Evolutionary conservation across 192 early-diverging fungal genomes (phyloP).

Genomic region (Borealophlyctis nickersoniae): DNA sequence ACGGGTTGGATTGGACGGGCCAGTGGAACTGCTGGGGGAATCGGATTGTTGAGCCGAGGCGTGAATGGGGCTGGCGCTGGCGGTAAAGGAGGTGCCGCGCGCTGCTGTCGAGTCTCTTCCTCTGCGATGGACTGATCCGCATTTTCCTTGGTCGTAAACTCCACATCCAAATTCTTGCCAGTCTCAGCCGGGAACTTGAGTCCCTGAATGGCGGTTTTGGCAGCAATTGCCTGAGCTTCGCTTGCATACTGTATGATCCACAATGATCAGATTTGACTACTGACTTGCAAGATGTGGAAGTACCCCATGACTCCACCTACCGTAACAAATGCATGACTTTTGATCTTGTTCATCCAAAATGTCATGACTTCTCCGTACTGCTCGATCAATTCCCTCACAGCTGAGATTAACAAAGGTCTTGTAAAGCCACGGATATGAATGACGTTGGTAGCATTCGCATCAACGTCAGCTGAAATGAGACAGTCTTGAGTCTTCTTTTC

Average conservation of each 20-base stretch:
- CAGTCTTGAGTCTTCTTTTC: conserved; percentile 9
- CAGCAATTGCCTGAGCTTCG: conserved; percentile 6
- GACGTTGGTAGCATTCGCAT: conserved; percentile 8
- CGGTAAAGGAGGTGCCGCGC: background rate
- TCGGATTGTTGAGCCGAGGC: background rate
- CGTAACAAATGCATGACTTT: conserved; percentile 40
- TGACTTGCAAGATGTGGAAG: background rate
- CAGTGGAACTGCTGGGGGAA: background rate
- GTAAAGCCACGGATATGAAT: conserved; percentile 30
- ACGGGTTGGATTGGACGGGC: too few species aligned
- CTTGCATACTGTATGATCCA: conserved; percentile 20
- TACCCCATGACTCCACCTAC: conserved; percentile 21
- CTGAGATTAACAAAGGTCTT: conserved; percentile 29
- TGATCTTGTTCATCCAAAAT: conserved; percentile 51
- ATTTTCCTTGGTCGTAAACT: conserved; percentile 9
- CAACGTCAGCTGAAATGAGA: too few species aligned
- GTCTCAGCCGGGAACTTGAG: conserved; percentile 27
- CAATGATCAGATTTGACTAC: too few species aligned
- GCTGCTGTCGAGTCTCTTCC: background rate
- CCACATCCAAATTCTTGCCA: conserved; percentile 10
- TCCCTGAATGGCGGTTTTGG: conserved; percentile 12
- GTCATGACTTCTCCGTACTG: conserved; percentile 24
- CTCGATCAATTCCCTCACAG: conserved; percentile 21
- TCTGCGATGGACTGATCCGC: conserved; percentile 16
- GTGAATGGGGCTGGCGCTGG: background rate